Evolutionary conservation across 2,329 filamentous ascomycete species (phyloP), one percentile per base, ranked within the genome.

Genomic region (Pyrenophora graminea): DNA sequence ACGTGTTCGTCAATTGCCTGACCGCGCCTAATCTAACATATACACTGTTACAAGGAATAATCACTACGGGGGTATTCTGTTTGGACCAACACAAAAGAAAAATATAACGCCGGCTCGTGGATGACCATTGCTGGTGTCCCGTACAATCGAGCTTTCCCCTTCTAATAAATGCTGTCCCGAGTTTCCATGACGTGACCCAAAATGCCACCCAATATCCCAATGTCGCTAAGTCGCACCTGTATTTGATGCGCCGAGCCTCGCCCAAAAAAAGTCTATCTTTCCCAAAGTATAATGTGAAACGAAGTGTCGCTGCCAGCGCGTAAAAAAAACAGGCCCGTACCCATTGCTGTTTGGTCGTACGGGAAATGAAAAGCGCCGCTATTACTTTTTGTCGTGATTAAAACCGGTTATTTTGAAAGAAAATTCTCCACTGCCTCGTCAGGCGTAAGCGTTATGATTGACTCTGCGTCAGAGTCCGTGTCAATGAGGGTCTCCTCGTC

Each of bases 401-500:
- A 58, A 54, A 53, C 51, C 23, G 48, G 57, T 53, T 63, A 68
- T 53, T 71, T 70, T n/a, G 64, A 56, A 25, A 72, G 63, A 36
- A 67, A 48, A 39, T 56, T 60, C 53, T 69, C 66, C 17, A 59
- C 58, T 32, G 56, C 56, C 17, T 69, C 68, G 32, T 70, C 67
- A 18, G 66, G 57, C 1, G 66, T 66, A 6, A 73, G 67, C 3
- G 69, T 73, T 6, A 69, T 55, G 48, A 72, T 52, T 4, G 70
- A 73, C 18, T 61, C 69, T 7, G 60, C 49, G 45, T 73, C 70
- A 27, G 67, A 69, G 25, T 59, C 65, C 12, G 59, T 53, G 45
- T 66, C 63, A 10, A 63, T 59, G 38, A 73, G 49, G 10, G 61
- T 58, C 59, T 73, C 71, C 49, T 73, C 71, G 19, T 70, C 68